Base-by-base conservation (phyloP, 306 rosid species). In the Vachellia collinsii region DNA sequence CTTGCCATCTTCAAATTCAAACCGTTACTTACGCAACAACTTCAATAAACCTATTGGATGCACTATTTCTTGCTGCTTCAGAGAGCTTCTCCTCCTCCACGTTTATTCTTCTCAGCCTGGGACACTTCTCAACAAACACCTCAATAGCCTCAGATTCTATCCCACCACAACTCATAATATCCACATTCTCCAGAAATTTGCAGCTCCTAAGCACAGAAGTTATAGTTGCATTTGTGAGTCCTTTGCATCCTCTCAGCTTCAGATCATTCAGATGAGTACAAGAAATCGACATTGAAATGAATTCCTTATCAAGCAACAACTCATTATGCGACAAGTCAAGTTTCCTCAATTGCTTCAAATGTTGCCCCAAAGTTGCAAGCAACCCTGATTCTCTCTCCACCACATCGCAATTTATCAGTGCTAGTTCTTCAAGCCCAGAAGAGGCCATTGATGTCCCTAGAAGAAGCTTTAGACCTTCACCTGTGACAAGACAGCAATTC, bases 361-460 rank as follows among this genome's bases (percentile, higher is more conserved):
- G 85, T 84, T 95, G 99, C 8, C 99, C 99, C 72, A 95, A 69
- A 3, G 94, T 82, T 37, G 96, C 90, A 81, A 95, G 87, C 84
- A 95, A 76, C 4, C 99, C 99, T 0, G 89, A 82, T 43, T 91
- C 98, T 82, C 96, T 88, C 59, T 89, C 99, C 11, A 95, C 94
- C 10, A 93, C 93, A 50, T 95, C 92, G 65, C 99, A 93, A 22
- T 93, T 95, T 56, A 95, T 85, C 25, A 95, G 78, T 1, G 98
- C 92, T 81, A 95, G 72, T 80, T 95, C 98, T 63, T 91, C 85
- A 42, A 95, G 97, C 62, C 84, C 85, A 0, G 83, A 83, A 1
- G 86, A 83, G 54, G 79, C 74, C 78, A 74, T 17, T 6, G 91
- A 91, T 0, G 43, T 14, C 46, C 88, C 90, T n/a, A n/a, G n/a